phyloP scores from a whole-genome alignment of 192 early-diverging fungal genomes.

The Endogone sp. region DNA sequence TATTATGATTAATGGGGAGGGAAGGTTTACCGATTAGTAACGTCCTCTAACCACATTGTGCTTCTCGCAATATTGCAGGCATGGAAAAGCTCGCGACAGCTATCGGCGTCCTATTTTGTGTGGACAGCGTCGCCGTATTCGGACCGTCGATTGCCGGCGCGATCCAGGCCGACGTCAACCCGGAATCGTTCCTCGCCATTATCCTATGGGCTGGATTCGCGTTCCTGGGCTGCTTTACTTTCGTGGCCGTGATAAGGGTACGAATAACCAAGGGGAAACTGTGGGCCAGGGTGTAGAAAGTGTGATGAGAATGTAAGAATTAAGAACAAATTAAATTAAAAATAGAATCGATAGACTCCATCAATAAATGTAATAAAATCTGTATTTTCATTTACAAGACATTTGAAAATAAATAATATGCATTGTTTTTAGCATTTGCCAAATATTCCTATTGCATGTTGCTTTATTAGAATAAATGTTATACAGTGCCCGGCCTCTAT shows the following conservation, averaged over 20 bases:
- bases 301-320: no score
- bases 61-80: constrained; percentile 7
- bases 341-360: no score
- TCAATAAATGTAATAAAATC: no score
- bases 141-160: constrained; percentile 27
- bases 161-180: constrained; percentile 18
- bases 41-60: neutral
- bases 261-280: constrained; percentile 7
- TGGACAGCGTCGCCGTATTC: constrained; percentile 15
- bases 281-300: neutral
- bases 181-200: constrained; percentile 25
- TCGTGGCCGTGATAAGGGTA: constrained; percentile 28
- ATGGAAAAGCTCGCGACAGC: neutral
- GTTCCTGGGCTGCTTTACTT: constrained; percentile 30
- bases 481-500: no score
- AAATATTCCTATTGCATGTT: no score
- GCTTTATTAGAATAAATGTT: no score
- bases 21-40: no score
- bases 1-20: no score
- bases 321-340: no score
- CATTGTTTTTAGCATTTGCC: no score
- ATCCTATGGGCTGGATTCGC: constrained; percentile 39
- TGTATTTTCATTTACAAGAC: no score
- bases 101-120: neutral
- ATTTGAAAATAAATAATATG: no score